Evolutionary conservation across 192 early-diverging fungal species (phyloP), one percentile per base, ranked within the genome.

Genomic region (Linnemannia elongata): DNA sequence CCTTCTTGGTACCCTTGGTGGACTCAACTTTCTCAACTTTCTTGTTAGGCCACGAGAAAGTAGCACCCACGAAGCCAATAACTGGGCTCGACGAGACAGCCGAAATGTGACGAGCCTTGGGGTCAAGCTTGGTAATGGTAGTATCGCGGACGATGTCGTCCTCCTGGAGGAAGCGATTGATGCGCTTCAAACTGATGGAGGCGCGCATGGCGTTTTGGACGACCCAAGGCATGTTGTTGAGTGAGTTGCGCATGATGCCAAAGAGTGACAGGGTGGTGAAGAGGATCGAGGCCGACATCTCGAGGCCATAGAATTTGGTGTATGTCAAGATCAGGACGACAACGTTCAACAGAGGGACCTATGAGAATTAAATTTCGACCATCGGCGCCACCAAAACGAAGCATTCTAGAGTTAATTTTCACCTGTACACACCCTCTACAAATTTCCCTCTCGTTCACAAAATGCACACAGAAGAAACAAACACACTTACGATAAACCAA

Each of bases 201-300:
- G 84, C 84, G 69, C 93, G 92, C 69, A 96, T 85, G 22, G 91
- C 71, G 70, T 89, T 92, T 41, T 91, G 88, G 69, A 95, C 87
- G 18, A 88, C 78, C 41, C 94, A 90, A 5, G 94, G 93, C 60
- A 94, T 69, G 49, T 90, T 89, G 81, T 94, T 94, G 55, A 95
- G 91, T 18, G 92, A 91, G 57, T 77, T 75, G 82, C 94, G 91
- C 88, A 95, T 90, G 55, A 93, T 95, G 15, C 91, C 88, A 82
- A 95, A 95, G 24, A 96, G 90, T 0, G 96, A 91, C 22, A 96
- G 88, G 6, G 95, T 88, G 13, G 96, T 94, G 79, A 96, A 96
- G 30, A 86, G 80, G 75, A 74, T 81, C n/a, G 84, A 86, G 35
- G 84, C 84, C 0, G 78, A 80, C 71, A 95, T 89, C 13, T 81